Evolutionary conservation across 805 yeast species (phyloP), one percentile per base, ranked within the genome.

Genomic region (Groenewaldozyma tartarivorans): DNA sequence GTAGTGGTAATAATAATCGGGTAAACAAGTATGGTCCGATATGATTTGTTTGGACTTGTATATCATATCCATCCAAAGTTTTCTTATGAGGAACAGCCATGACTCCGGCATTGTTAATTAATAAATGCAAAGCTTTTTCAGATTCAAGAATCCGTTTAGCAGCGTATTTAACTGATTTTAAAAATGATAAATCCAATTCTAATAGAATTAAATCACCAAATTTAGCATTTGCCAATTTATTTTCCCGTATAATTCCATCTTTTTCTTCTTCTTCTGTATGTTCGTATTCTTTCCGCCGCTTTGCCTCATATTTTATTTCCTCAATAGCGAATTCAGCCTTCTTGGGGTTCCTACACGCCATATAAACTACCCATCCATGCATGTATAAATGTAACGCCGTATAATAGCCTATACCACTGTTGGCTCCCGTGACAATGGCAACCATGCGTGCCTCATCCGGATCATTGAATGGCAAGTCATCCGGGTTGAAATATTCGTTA

Each of bases 371-470:
- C 55, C 72, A 81, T 0, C 95, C 95, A 57, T 84, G 95, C 38
- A 82, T 64, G 52, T 79, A 83, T 4, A 85, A 67, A 52, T 83
- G 88, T 19, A 83, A 64, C 5, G 77, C 84, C 0, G 88, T 78
- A 55, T 68, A 81, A 67, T 73, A 84, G 7, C 95, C 95, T 16
- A 82, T 73, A 0, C 94, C 95, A 42, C 81, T 72, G 51, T 79
- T 81, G 4, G 92, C 94, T 1, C 94, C 94, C 0, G 92, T 79
- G 22, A 85, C 75, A 4, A 85, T 62, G 2, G 84, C 87, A 3
- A 81, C 77, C 42, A 76, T 69, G 34, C 83, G 67, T 20, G 71
- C 74, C 2, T 47, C 46, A 1, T 49, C 46, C 0, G 87, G 87
- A 49, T 81, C 65, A 48, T 66, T 60, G 57, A 77, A 82, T 0